Conservation (phyloP, 75 land plant species). For the Gnetum montanum region DNA sequence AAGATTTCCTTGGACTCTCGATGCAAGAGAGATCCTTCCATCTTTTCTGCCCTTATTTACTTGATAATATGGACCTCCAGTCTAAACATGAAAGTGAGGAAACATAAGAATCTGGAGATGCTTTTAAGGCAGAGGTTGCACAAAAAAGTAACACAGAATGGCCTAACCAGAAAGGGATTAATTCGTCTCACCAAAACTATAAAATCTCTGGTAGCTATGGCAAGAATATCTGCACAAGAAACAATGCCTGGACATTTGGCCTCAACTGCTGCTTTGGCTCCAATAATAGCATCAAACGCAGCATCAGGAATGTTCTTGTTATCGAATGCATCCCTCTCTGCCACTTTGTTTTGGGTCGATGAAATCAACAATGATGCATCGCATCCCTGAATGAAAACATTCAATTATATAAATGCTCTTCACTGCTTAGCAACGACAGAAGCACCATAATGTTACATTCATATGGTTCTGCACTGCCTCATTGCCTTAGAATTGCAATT, state of each 20-base stretch:
- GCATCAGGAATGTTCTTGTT: conserved; percentile 10
- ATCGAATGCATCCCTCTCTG: conserved; percentile 15
- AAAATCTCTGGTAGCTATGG: conserved; percentile 14
- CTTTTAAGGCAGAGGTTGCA: too few species aligned
- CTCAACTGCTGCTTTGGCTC: conserved; percentile 15
- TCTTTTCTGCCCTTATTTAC: conserved; percentile 28
- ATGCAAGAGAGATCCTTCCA: conserved; percentile 15
- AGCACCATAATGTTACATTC: background rate
- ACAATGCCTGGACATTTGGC: conserved; percentile 15
- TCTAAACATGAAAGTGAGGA: too few species aligned
- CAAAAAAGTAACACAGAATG: too few species aligned
- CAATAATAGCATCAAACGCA: conserved; percentile 4
- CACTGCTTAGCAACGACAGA: background rate
- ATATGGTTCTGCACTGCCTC: too few species aligned
- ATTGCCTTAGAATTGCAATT: too few species aligned
- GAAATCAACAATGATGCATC: conserved; percentile 19
- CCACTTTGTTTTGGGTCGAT: conserved; percentile 4
- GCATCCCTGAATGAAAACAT: conserved; percentile 9
- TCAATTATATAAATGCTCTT: too few species aligned
- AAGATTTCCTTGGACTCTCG: conserved; percentile 9
- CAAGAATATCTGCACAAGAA: conserved; percentile 21
- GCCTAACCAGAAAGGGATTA: too few species aligned
- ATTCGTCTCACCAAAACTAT: conserved; percentile 12
- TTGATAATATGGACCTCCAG: conserved; percentile 18
- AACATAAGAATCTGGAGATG: background rate